Evolutionary conservation across 2,329 filamentous ascomycete species (phyloP), one percentile per base, ranked within the genome.

Genomic region (Ceratocystis alfenasii): DNA sequence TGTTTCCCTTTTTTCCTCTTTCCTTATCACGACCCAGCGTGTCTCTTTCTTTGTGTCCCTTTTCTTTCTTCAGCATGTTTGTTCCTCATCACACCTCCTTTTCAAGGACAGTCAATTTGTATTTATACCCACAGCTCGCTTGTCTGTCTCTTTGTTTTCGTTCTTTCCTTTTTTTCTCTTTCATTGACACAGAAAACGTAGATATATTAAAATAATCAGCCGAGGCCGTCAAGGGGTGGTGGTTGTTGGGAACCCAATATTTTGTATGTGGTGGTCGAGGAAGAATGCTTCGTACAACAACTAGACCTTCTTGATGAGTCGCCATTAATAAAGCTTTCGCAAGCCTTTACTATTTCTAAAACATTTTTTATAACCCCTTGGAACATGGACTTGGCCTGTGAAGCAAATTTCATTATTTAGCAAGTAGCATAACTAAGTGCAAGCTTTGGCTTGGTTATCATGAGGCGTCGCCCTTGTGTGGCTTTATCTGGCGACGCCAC

Each of bases 81-180:
- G 36, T 41, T 41, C 10, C 10, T 41, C 36, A 41, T 12, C 36
- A 41, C 36, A 41, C 36, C 44, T 44, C 28, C 20, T 25, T 20
- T 48, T 48, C 15, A 41, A 55, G 55, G 63, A 59, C 17, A 22
- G 63, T n/a, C 28, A 36, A 36, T 50, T 41, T 55, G 55, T 64
- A 57, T 28, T 41, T 33, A 55, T 55, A 55, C 50, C 63, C 25
- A 41, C 36, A 53, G 22, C 12, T 59, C 4, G 15, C 17, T n/a
- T 44, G 22, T 57, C 20, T 41, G 15, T 44, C 15, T 28, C 25
- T 57, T 41, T 36, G 28, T n/a, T 36, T 60, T 12, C 33, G 15
- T 60, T 5, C 12, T n/a, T 60, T 60, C 6, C 28, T 5, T 15
- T 36, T 33, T 60, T 20, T n/a, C 2, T 41, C 12, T 33, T 28